Evolutionary conservation across 176 grass and related monocot species (phyloP).

Genomic region (Zea luxurians): DNA sequence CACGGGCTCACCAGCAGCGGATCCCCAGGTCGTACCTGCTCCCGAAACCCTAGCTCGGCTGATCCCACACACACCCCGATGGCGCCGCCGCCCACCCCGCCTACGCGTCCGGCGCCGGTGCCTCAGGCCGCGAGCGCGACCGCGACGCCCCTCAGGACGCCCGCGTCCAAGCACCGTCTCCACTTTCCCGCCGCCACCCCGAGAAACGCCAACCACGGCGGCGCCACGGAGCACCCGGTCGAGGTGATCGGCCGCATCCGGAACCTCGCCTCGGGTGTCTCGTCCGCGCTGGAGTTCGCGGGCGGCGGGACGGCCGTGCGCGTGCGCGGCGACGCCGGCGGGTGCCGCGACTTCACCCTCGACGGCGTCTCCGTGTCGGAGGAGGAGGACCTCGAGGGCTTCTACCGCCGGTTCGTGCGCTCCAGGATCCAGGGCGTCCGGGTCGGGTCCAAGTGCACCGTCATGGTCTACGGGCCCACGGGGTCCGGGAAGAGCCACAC

Average conservation of each 20-base stretch:
- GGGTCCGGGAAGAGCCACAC: slow-evolving; percentile 83
- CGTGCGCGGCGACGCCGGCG: slow-evolving; percentile 63
- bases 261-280: slow-evolving; percentile 41
- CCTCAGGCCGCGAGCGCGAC: slow-evolving; percentile 10
- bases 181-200: slow-evolving; percentile 57
- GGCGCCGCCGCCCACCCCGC: slow-evolving; percentile 64
- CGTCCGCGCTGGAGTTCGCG: slow-evolving; percentile 57
- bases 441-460: slow-evolving; percentile 81
- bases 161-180: slow-evolving; percentile 74
- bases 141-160: slow-evolving; percentile 50
- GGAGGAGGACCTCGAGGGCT: slow-evolving; percentile 62
- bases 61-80: slow-evolving; percentile 23
- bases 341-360: slow-evolving; percentile 85
- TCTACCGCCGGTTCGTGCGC: slow-evolving; percentile 78
- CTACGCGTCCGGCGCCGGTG: slow-evolving; percentile 28
- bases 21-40: background rate
- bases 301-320: slow-evolving; percentile 52
- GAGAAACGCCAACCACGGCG: slow-evolving; percentile 28
- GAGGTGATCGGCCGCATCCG: slow-evolving; percentile 86
- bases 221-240: slow-evolving; percentile 78
- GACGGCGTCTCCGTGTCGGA: slow-evolving; percentile 82
- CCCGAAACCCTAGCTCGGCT: slow-evolving; percentile 15
- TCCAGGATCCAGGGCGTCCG: slow-evolving; percentile 68
- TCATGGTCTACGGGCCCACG: slow-evolving; percentile 93
- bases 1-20: background rate